These are phyloP conservation scores for Jasminum sambac DNA, from an alignment of 257 asterid genomes.

Conservation along the genomic window DNA sequence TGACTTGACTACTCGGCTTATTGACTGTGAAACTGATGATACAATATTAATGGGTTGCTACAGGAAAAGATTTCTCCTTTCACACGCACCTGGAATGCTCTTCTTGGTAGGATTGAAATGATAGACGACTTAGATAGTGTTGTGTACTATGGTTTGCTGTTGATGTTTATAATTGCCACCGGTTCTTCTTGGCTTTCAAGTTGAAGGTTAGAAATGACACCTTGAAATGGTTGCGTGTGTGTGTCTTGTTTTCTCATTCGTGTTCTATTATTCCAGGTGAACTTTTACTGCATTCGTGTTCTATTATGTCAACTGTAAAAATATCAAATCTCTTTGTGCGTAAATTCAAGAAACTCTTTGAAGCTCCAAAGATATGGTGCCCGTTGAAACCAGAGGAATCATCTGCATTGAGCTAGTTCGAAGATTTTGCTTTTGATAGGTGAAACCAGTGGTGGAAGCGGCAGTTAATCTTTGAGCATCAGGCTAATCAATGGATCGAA, in stretches of 20 bases:
- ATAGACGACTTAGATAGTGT: constrained; percentile 47
- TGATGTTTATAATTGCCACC: constrained; percentile 61
- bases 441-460: background rate
- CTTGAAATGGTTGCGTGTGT: constrained; percentile 3
- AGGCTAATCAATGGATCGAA: background rate
- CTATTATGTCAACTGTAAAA: background rate
- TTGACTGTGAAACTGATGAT: constrained; percentile 21
- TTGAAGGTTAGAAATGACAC: constrained; percentile 41
- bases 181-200: constrained; percentile 67
- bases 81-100: constrained; percentile 52
- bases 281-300: background rate
- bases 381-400: background rate
- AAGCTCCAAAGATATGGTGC: background rate
- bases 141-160: constrained; percentile 64
- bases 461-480: background rate
- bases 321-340: background rate
- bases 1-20: background rate
- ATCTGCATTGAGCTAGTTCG: background rate
- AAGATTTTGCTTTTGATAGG: background rate
- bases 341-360: background rate
- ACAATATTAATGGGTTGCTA: constrained; percentile 4
- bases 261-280: too few species aligned
- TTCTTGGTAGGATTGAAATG: constrained; percentile 50
- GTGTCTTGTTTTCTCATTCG: background rate
- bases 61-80: constrained; percentile 67